Evolutionary conservation across 2,329 filamentous ascomycete species (phyloP), one percentile per base, ranked within the genome.

Genomic region (Fusarium sp.): DNA sequence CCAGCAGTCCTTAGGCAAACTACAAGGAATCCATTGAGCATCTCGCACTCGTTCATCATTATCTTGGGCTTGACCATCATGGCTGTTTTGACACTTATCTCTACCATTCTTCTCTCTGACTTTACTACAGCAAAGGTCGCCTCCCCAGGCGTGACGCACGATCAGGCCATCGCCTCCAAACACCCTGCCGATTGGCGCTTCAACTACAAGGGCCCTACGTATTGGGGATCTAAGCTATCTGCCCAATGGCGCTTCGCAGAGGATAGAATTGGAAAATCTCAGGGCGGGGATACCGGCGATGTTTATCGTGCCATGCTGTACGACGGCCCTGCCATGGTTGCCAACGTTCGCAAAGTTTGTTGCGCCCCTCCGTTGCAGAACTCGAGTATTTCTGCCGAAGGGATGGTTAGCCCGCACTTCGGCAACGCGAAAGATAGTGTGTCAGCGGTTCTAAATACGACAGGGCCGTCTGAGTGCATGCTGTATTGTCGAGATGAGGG

Each of bases 231-330:
- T 1, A 54, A 35, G 10, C 67, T 60, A n/a, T 33, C 43, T 5
- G 60, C 64, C 1, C 43, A 60, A n/a, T 70, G 64, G 67, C 59
- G 64, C 38, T 70, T 70, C 18, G 44, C 54, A 8, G 64, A 70
- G 32, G 30, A 21, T 3, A 42, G 32, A 38, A 8, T 25, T 11
- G 30, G 19, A 2, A 4, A 16, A 3, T 21, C 21, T 2, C 18
- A 21, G 9, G 32, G 19, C 16, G 49, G 44, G 7, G 32, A 69
- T 16, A 69, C 67, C 1, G 67, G 63, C 1, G 58, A 67, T 33
- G 25, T 40, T 9, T 69, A 69, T n/a, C 47, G 67, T 6, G 67
- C 63, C 1, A n/a, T 67, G 21, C 18, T 70, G 5, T 69, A 63
- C 23, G 12, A 40, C 1, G 67, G 63, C 1, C 53, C 53, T 25